Evolutionary conservation across 1,139 yeast genomes (phyloP).

Genomic region (Yamadazyma siamensis): DNA sequence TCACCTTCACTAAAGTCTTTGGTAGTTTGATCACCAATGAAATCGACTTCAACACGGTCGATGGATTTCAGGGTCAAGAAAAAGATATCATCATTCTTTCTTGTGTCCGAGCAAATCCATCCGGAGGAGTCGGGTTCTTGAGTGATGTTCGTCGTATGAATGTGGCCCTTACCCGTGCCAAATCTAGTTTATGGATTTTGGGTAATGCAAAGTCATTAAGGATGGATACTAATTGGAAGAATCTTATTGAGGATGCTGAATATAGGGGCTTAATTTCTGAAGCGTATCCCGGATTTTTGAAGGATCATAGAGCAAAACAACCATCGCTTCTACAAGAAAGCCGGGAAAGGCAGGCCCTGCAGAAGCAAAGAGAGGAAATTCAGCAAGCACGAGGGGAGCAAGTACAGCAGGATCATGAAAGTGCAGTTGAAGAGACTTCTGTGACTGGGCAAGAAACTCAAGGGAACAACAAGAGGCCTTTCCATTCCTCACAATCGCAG

Average conservation of each 20-base stretch:
- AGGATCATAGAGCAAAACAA: no score
- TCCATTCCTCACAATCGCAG: no score
- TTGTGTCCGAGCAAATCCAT: constrained; percentile 82
- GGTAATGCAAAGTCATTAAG: constrained; percentile 70
- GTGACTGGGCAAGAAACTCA: no score
- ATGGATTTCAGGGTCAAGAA: constrained; percentile 98
- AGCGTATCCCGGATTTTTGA: constrained; percentile 40
- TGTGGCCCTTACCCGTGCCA: constrained; percentile 92
- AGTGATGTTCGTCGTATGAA: constrained; percentile 92
- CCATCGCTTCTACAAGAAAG: no score
- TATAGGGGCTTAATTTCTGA: constrained; percentile 34
- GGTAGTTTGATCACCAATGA: constrained; percentile 63
- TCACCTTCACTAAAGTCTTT: constrained; percentile 52
- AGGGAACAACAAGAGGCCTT: no score
- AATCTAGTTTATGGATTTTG: constrained; percentile 85
- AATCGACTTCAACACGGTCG: constrained; percentile 91
- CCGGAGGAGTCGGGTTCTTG: constrained; percentile 77
- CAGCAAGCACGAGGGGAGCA: not conserved
- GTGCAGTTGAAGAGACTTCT: no score
- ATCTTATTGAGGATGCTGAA: constrained; percentile 61
- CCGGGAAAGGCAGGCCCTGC: not conserved
- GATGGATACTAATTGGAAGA: constrained; percentile 66
- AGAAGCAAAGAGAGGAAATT: not conserved
- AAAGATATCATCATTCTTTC: constrained; percentile 91
- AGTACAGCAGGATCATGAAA: no score